These are phyloP conservation scores for Diplosphaera chodatii DNA, from an alignment of 139 green algal species.

Conservation along the genomic window DNA sequence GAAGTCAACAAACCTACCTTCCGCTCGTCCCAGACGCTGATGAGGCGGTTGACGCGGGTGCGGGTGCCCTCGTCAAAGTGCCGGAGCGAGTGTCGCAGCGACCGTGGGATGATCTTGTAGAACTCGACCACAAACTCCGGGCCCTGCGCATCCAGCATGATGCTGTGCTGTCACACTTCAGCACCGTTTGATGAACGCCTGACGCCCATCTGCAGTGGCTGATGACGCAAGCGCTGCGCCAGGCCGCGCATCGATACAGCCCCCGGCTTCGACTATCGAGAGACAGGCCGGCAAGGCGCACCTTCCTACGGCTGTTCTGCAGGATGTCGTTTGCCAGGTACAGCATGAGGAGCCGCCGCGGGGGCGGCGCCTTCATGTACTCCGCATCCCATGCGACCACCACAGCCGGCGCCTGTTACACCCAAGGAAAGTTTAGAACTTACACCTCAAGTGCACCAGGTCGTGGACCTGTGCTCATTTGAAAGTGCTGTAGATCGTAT, in stretches of 20 bases:
- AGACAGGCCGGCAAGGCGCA: too few species aligned
- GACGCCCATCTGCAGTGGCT: too few species aligned
- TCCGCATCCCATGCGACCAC: slow-evolving; percentile 34
- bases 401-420: slow-evolving; percentile 27
- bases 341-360: slow-evolving; percentile 40
- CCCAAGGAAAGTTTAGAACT: too few species aligned
- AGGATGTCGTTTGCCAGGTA: slow-evolving; percentile 79
- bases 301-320: slow-evolving; percentile 44
- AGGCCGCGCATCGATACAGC: too few species aligned
- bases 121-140: slow-evolving; percentile 65
- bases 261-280: too few species aligned
- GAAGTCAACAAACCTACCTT: slow-evolving; percentile 17
- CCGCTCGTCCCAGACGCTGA: slow-evolving; percentile 51
- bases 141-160: slow-evolving; percentile 30
- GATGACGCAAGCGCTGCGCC: too few species aligned
- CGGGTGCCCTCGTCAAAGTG: slow-evolving; percentile 32
- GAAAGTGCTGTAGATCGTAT: too few species aligned
- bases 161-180: too few species aligned
- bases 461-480: too few species aligned
- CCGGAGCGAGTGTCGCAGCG: slow-evolving; percentile 34
- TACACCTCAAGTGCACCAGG: too few species aligned
- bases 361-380: slow-evolving; percentile 22
- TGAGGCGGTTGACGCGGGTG: slow-evolving; percentile 19
- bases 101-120: slow-evolving; percentile 40
- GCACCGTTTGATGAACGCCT: too few species aligned